These are phyloP conservation scores for Closterium sp. DNA, from an alignment of 139 green algal genomes.

Conservation along the genomic window DNA sequence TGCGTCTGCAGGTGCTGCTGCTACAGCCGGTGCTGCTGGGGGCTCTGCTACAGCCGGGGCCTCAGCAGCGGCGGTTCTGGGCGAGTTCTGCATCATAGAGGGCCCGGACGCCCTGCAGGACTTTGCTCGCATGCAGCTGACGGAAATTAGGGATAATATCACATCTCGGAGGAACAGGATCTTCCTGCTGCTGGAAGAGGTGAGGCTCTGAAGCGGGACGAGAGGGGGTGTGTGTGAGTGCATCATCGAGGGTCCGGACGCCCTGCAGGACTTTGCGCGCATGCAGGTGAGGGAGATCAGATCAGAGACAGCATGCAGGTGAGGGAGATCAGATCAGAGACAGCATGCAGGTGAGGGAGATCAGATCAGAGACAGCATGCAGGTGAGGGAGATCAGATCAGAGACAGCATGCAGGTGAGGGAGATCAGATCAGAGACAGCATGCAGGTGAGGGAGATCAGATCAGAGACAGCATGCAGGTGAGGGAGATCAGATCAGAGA, in stretches of 20 bases:
- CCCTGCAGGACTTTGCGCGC: constrained; percentile 75
- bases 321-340: too few species aligned
- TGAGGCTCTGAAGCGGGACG: too few species aligned
- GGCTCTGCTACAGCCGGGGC: background rate
- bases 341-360: too few species aligned
- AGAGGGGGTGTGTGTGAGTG: too few species aligned
- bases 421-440: too few species aligned
- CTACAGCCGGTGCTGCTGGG: background rate
- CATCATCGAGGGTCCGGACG: constrained; percentile 91
- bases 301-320: too few species aligned
- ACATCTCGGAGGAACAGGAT: constrained; percentile 77
- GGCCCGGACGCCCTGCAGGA: constrained; percentile 76
- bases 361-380: too few species aligned
- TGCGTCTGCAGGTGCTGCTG: background rate
- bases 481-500: too few species aligned
- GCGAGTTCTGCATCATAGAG: constrained; percentile 81
- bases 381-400: too few species aligned
- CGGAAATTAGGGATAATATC: constrained; percentile 80
- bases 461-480: too few species aligned
- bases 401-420: too few species aligned
- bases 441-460: too few species aligned
- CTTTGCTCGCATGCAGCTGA: constrained; percentile 77
- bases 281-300: constrained; percentile 84
- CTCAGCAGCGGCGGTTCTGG: background rate
- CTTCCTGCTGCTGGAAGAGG: constrained; percentile 97